Conservation (phyloP, 78 protist genomes). For the Goniomonas avonlea region DNA sequence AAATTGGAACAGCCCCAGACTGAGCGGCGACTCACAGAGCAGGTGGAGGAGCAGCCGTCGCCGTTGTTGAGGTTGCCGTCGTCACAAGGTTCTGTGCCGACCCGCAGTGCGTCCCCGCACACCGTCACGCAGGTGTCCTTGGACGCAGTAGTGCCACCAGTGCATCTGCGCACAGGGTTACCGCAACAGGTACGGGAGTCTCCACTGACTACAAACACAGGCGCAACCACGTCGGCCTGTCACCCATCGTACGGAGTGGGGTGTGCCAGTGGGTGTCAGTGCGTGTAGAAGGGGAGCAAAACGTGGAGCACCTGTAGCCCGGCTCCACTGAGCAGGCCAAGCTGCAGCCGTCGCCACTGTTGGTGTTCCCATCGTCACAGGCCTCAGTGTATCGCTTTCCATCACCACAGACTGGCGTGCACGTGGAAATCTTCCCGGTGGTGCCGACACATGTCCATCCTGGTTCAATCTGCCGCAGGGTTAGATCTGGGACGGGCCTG, state of each 20-base stretch:
- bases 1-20: not conserved
- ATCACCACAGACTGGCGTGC: not conserved
- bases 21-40: constrained; percentile 11
- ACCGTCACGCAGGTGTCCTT: not conserved
- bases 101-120: constrained; percentile 20
- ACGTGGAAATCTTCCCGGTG: no score
- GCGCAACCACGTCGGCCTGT: no score
- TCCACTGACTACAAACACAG: no score
- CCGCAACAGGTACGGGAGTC: no score
- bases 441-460: no score
- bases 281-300: not conserved
- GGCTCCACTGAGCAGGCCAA: not conserved
- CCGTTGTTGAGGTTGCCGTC: not conserved
- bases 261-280: not conserved
- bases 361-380: not conserved
- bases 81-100: not conserved
- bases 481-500: no score
- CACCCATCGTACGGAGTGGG: no score
- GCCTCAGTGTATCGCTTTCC: not conserved
- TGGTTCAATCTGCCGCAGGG: no score
- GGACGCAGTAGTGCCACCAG: no score
- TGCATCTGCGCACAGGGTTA: no score
- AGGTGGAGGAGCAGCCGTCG: not conserved
- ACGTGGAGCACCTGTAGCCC: not conserved
- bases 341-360: constrained; percentile 16